Evolutionary conservation across 257 asterid genomes (phyloP).

Genomic region (Ligustrum vulgare): DNA sequence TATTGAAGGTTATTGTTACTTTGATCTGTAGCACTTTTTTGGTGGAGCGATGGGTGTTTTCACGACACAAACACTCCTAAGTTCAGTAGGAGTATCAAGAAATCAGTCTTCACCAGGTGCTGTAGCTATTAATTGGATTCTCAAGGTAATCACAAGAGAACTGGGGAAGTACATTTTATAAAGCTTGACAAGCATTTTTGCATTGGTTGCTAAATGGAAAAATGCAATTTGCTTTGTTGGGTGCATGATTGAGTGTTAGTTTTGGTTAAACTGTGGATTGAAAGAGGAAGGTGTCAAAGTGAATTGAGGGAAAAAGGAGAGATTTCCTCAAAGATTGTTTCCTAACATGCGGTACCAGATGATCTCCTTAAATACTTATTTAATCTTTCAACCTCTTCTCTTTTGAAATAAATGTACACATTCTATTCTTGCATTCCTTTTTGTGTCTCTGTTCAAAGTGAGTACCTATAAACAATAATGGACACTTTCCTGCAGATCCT

Average conservation of each 20-base stretch:
- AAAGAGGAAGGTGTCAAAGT: background rate
- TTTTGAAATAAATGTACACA: background rate
- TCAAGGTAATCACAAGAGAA: slow-evolving; percentile 59
- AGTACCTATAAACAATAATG: background rate
- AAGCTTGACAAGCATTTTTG: background rate
- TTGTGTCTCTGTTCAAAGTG: background rate
- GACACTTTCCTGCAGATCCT: too few species aligned
- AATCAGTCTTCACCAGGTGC: slow-evolving; percentile 74
- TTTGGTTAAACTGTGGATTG: background rate
- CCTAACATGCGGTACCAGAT: background rate
- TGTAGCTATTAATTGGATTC: slow-evolving; percentile 97
- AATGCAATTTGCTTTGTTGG: background rate
- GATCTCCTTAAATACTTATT: background rate
- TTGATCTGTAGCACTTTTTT: slow-evolving; percentile 72
- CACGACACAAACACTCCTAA: slow-evolving; percentile 89
- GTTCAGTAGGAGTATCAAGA: slow-evolving; percentile 81
- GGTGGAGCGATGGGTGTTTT: slow-evolving; percentile 99
- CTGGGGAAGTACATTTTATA: background rate
- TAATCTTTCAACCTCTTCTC: background rate
- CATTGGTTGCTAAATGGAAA: background rate
- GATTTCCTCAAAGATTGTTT: background rate
- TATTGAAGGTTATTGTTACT: slow-evolving; percentile 24
- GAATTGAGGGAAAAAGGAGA: background rate
- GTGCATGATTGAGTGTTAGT: background rate
- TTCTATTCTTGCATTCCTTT: background rate